Evolutionary conservation across 495 filamentous ascomycete species (phyloP), one percentile per base, ranked within the genome.

Genomic region (Venustampulla echinocandica): DNA sequence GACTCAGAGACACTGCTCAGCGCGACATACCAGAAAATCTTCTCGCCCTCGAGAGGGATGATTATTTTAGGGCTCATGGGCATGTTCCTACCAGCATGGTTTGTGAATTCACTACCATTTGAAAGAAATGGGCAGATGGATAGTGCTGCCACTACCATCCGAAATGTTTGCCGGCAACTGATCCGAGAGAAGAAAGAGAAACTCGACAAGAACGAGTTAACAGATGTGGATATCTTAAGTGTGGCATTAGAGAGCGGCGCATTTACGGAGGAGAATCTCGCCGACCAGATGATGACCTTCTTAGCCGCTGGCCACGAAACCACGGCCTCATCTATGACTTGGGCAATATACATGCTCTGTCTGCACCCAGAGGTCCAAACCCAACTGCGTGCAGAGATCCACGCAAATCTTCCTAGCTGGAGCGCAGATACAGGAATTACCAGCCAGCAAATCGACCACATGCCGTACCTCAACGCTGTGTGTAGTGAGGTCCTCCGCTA

Each of bases 211-310:
- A 71, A 69, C 41, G 70, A 82, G 47, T 50, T 61, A 4, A 51
- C 55, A 2, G 83, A 80, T 21, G 57, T 79, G 14, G 90, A 95
- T 56, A 94, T 96, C 47, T 69, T 95, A 44, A 87, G 84, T 5
- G 81, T 92, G 0, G 88, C 90, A 17, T 62, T 95, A 19, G 74
- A 84, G 46, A 84, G 78, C 17, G 85, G 82, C 30, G 77, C 74
- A 19, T 94, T 93, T 61, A 73, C 69, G 21, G 85, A 90, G 40
- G 84, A 88, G 24, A 81, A 85, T 42, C 79, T 95, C 19, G 70
- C 87, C 32, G 86, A 95, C 59, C 90, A 96, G 59, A 75, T 92
- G 60, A 94, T 95, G 88, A 96, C 90, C 2, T 95, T 96, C 69
- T 79, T 95, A 2, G 84, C 82, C 0, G 90, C 90, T 0, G 90